Base-by-base conservation (phyloP, 225 moss, liverwort and hornwort genomes). In the Sphagnum tenellum region DNA sequence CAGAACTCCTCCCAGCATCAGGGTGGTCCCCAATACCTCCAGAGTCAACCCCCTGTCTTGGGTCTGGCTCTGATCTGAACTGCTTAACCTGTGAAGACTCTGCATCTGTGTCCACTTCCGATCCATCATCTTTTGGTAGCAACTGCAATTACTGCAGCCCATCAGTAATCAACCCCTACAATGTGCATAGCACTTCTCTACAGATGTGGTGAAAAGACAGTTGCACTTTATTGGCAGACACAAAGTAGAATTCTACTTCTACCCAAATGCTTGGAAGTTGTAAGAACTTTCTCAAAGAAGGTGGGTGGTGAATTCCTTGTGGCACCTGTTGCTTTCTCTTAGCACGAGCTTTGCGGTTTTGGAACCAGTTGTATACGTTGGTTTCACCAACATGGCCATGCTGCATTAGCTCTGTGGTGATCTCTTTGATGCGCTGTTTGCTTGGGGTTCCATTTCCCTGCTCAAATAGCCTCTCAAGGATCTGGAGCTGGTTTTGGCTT, bases 341-440 rank as follows among this genome's bases (percentile, higher is more conserved):
- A 0, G 88, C 89, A 50, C 96, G 88, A 0, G 96, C 96, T 69
- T 96, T 96, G 56, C 92, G 88, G 44, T 96, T 96, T 50, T 96
- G 96, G 64, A 96, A 96, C 96, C 96, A 96, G 50, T 90, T 90
- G 84, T 92, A 96, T 6, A 96, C 92, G 68, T 92, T 96, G 8
- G 86, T 88, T 68, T 96, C 89, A 2, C 89, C 78, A 6, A 96
- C 90, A 29, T 81, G 85, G 2, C 96, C 92, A 56, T 76, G 89
- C 48, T 86, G 88, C 51, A 78, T 80, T 45, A 96, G 80, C 71
- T 92, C 85, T 12, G 70, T 6, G 6, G 92, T 87, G 12, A 92
- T 82, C 53, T 90, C 96, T 66, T 82, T 89, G 55, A 96, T 83
- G n/a, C 82, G 79, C 4, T 70, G 76, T 65, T 90, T 92, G 73